Base-by-base conservation (phyloP, 441 rosid genomes). In the Geranium incanum region DNA sequence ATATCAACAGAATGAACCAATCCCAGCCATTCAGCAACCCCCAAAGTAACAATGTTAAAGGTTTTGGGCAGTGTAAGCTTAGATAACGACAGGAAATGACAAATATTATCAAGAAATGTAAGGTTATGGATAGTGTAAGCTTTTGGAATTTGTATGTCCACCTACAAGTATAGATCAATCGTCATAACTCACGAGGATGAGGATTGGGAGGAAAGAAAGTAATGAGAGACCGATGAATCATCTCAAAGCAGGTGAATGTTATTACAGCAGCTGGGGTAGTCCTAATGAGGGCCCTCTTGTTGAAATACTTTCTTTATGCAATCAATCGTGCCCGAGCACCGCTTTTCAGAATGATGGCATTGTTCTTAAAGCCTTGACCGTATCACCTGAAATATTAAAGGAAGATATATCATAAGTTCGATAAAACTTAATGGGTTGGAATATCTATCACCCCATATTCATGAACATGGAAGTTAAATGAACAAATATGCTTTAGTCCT, bases 321-420 rank as follows among this genome's bases (percentile, higher is more conserved):
- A 65, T 86, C 92, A 43, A 81, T 66, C 68, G 83, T 78, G 0
- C 92, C 88, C 7, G 81, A 70, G 79, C 84, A 87, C 3, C 87
- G 87, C 81, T 86, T 86, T 83, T 86, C 92, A 21, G 87, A 80
- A 71, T 83, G 88, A 75, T 78, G 84, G 13, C 92, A 89, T 78
- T 87, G 92, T 72, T 86, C 92, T 77, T 87, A 89, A 48, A 87
- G 89, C 81, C 89, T 84, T 13, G 92, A 81, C 13, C 92, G 68
- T 19, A 87, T 88, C 45, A 87, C 89, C 92, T 84, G 65, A 9
- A 73, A 37, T 48, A 66, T 36, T 52, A 52, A 11, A 13, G 15
- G 15, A 11, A 0, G 33, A 23, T n/a, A n/a, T n/a, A n/a, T n/a
- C n/a, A n/a, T n/a, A n/a, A n/a, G n/a, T n/a, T n/a, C n/a, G n/a